Base-by-base conservation (phyloP, 2,329 filamentous ascomycete species). In the Nemania bipapillata region DNA sequence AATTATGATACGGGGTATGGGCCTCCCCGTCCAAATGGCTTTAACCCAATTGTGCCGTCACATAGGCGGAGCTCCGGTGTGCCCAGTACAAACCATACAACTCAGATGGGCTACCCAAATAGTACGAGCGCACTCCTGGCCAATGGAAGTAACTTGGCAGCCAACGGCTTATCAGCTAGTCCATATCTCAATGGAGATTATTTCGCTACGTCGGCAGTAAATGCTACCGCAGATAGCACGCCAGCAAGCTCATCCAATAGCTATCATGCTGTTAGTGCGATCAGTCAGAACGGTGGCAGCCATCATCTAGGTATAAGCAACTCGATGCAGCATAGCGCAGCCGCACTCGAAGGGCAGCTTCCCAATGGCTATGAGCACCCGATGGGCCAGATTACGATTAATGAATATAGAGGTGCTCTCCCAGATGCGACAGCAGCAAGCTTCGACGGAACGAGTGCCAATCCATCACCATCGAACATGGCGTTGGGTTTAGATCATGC, bases 1-100 rank as follows among this genome's bases (percentile, higher is more conserved):
- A 3, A n/a, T 15, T 40, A 63, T 42, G n/a, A 67, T 22, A 2
- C 66, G 11, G 12, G 50, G 12, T 75, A 70, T 24, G 52, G 62
- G 7, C 32, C 65, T 45, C 12, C 65, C 1, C 58, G 62, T 32
- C 68, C 64, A 11, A 15, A 66, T 6, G 49, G 42, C 24, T 24
- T 47, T 9, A 65, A 28, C 49, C 11, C 50, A 26, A 37, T 63
- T 11, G 4, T 60, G 2, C 4, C 9, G 30, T 32, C 30, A 9
- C 24, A 63, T n/a, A 24, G 73, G 30, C 63, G 72, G 22, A 68
- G 72, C 47, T 73, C 72, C 0, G 40, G 42, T 32, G 56, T 72
- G 7, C 65, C 70, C 1, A 70, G 45, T n/a, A 47, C 68, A n/a
- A 68, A 66, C 52, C 61, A 68, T 4, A 40, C 66, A 11, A 20